Evolutionary conservation across 495 filamentous ascomycete species (phyloP).

Genomic region (Annulohypoxylon moriforme): DNA sequence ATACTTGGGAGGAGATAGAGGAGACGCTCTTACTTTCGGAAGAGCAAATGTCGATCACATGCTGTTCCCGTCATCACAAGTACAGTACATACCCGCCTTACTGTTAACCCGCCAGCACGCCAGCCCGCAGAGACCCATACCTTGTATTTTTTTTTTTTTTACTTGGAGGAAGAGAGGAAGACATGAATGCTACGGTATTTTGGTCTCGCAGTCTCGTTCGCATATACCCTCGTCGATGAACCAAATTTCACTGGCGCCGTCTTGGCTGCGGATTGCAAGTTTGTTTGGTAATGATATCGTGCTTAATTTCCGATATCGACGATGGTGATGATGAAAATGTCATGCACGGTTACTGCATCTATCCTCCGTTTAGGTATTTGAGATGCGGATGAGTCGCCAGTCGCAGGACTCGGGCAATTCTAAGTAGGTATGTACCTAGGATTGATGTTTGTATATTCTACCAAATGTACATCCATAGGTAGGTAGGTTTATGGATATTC

Average conservation of each 20-base stretch:
- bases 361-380: conserved; percentile 29
- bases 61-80: not conserved
- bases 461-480: not conserved
- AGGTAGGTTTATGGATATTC: not conserved
- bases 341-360: conserved; percentile 32
- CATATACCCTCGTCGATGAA: conserved; percentile 1
- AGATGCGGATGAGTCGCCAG: conserved; percentile 16
- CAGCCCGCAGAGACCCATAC: not conserved
- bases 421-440: not conserved
- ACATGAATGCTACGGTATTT: conserved; percentile 12
- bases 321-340: conserved; percentile 31
- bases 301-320: conserved; percentile 35
- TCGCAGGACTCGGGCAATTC: not conserved
- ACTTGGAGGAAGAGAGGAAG: not conserved
- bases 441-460: not conserved
- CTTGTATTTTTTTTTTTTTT: not conserved
- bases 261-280: conserved; percentile 30
- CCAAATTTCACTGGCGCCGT: conserved; percentile 9
- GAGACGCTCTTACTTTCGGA: not conserved
- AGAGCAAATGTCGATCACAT: conserved; percentile 5
- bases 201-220: not conserved
- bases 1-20: conserved; percentile 1
- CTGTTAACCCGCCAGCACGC: not conserved
- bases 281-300: conserved; percentile 33
- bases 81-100: conserved; percentile 21